Base-by-base conservation (phyloP, 306 rosid species). In the Cicer cuneatum region DNA sequence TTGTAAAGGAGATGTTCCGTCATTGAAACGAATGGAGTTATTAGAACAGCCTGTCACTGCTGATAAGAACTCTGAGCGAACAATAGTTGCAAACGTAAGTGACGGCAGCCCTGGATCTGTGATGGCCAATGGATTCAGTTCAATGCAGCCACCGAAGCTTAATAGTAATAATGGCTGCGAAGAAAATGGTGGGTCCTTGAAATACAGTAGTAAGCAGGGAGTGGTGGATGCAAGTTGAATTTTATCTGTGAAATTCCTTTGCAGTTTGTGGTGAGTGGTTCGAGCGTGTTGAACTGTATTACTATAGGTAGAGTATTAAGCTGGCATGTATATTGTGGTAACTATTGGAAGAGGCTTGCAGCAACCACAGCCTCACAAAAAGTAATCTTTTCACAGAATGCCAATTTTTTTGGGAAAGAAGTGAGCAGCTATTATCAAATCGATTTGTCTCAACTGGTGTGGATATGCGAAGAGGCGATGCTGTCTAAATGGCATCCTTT, bases 1-100 rank as follows among this genome's bases (percentile, higher is more conserved):
- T 82, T 94, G 99, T 71, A 81, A 90, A 66, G 99, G 99, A 16
- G 99, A 94, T 19, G 87, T 90, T 65, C 99, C 97, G 14, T 90
- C 99, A 77, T 84, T 83, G 74, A 86, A 82, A 75, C 87, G 81
- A 73, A 49, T 90, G 58, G 90, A 86, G 61, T 66, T 74, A 78
- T 83, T 87, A 71, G 82, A 88, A 78, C 80, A 73, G 37, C 60
- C 81, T 41, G 81, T 56, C n/a, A 21, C 77, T 40, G 21, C 70
- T 19, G 56, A 46, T 6, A 46, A 71, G 41, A 56, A 76, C 43
- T 67, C 71, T 2, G 92, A 86, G 61, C 69, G 80, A 69, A 54
- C 80, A 11, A 80, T n/a, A 74, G 29, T 38, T 7, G n/a, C 14
- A 6, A 63, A 47, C 64, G 66, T 85, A 47, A 77, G 65, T 43